Evolutionary conservation across 208 protist genomes (phyloP).

Genomic region (Wallacemonas sp.): DNA sequence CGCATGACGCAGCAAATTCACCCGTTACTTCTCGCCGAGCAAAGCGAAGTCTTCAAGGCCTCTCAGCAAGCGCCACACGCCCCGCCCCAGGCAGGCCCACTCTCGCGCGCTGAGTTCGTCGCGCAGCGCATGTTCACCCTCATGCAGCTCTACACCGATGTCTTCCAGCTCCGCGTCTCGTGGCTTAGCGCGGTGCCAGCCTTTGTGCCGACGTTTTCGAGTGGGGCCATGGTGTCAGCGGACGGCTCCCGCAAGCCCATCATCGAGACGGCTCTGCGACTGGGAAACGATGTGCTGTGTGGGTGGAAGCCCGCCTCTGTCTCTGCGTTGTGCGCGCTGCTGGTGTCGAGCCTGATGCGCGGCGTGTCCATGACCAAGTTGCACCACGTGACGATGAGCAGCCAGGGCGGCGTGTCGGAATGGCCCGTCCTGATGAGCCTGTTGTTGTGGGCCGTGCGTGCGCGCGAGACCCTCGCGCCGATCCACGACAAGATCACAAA

Average conservation of each 20-base stretch:
- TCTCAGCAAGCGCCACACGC: not conserved
- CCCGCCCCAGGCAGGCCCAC: not conserved
- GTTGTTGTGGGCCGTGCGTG: constrained; percentile 72
- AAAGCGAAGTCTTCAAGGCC: not conserved
- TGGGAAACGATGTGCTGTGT: constrained; percentile 39
- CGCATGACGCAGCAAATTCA: constrained; percentile 90
- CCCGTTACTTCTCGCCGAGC: constrained; percentile 25
- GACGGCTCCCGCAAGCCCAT: constrained; percentile 10
- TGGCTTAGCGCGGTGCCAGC: constrained; percentile 75
- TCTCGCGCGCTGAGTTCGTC: constrained; percentile 53
- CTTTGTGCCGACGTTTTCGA: constrained; percentile 51
- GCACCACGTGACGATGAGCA: constrained; percentile 85
- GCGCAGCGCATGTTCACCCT: constrained; percentile 76
- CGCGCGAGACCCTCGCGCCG: not conserved
- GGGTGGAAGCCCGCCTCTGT: constrained; percentile 38
- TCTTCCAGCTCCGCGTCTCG: constrained; percentile 73
- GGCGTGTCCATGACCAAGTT: constrained; percentile 80
- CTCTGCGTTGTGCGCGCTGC: constrained; percentile 66
- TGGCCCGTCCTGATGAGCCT: constrained; percentile 84
- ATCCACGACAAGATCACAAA: not conserved
- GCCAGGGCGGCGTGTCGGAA: constrained; percentile 57
- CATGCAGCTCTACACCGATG: constrained; percentile 74
- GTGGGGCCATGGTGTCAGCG: not conserved
- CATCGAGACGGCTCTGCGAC: constrained; percentile 42
- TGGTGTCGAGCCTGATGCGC: constrained; percentile 49